Evolutionary conservation across 495 filamentous ascomycete species (phyloP).

Genomic region (Penicillium maclennaniae): DNA sequence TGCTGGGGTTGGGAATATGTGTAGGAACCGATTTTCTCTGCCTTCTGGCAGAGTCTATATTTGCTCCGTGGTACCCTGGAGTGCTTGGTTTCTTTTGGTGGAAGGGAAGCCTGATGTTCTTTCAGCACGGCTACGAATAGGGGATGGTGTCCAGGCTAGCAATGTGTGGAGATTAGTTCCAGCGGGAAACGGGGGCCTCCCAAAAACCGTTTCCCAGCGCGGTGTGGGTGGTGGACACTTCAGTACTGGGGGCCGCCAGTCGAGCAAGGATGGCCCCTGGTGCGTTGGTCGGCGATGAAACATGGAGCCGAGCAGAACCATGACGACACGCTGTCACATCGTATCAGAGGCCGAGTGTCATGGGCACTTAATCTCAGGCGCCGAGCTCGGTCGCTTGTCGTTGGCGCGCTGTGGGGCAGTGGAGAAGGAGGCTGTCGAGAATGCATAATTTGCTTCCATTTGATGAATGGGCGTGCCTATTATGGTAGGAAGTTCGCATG

Average conservation of each 20-base stretch:
- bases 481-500: not conserved
- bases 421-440: conserved; percentile 1
- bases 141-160: not conserved
- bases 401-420: conserved; percentile 21
- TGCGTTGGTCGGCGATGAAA: conserved; percentile 4
- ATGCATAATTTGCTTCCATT: not conserved
- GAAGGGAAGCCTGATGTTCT: not conserved
- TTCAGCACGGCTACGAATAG: not conserved
- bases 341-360: not conserved
- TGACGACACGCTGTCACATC: conserved; percentile 5
- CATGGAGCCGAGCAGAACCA: conserved; percentile 1
- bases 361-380: conserved; percentile 4
- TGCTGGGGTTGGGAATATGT: not conserved
- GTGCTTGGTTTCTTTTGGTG: not conserved
- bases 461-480: not conserved
- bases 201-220: not conserved
- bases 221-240: not conserved
- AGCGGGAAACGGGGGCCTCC: not conserved
- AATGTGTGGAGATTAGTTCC: conserved; percentile 4
- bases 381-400: conserved; percentile 15
- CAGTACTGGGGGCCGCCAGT: not conserved
- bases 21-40: no score
- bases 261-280: conserved; percentile 10
- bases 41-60: not conserved
- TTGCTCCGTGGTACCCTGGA: not conserved